Conservation (phyloP, 2,329 filamentous ascomycete species). For the Epichloe sibirici region DNA sequence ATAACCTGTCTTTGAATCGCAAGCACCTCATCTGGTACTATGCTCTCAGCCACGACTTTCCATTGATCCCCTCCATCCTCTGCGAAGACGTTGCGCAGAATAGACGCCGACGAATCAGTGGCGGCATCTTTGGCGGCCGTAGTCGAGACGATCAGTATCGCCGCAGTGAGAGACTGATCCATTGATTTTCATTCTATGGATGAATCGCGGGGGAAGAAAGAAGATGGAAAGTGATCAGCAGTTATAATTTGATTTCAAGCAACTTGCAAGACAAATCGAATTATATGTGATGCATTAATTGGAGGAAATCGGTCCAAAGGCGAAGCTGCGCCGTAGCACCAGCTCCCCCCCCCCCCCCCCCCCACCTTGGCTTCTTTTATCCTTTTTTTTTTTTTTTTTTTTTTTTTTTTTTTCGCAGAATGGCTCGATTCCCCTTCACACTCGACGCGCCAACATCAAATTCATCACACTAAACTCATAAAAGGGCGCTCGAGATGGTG, state of each 20-base stretch:
- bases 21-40: conserved; percentile 65
- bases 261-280: no score
- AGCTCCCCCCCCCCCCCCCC: no score
- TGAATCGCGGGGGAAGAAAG: neutral
- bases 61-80: conserved; percentile 58
- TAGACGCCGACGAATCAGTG: conserved; percentile 59
- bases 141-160: conserved; percentile 80
- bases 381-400: neutral
- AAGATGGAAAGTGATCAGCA: no score
- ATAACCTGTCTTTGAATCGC: conserved; percentile 65
- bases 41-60: conserved; percentile 55
- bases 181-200: conserved; percentile 9
- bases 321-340: no score
- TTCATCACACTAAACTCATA: neutral
- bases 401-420: neutral
- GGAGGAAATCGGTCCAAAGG: no score
- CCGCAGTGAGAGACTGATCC: conserved; percentile 46
- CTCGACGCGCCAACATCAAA: neutral
- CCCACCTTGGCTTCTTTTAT: neutral
- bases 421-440: neutral
- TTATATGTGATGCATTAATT: no score
- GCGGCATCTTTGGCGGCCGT: conserved; percentile 72
- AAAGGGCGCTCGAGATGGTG: conserved; percentile 52
- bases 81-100: conserved; percentile 57
- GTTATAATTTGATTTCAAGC: no score